These are phyloP conservation scores for Paracamarosporium sp. DNA, from an alignment of 2,329 filamentous ascomycete species.

Conservation along the genomic window DNA sequence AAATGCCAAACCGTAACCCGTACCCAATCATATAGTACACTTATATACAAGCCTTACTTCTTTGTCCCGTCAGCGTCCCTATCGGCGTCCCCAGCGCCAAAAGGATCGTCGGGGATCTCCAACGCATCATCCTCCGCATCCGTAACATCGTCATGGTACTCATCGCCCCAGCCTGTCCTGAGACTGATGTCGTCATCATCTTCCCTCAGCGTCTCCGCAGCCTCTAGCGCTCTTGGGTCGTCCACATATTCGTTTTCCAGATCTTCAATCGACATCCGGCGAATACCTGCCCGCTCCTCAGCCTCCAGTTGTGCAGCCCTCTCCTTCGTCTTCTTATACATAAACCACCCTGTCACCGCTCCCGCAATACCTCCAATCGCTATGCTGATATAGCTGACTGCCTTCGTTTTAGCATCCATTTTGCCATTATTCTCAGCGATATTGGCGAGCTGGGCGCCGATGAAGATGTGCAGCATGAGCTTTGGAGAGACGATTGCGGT, in stretches of 20 bases:
- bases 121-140: conserved; percentile 51
- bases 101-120: conserved; percentile 51
- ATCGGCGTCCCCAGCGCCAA: conserved; percentile 52
- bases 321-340: conserved; percentile 71
- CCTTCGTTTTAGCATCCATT: conserved; percentile 80
- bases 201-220: conserved; percentile 50
- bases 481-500: conserved; percentile 86
- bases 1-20: background rate
- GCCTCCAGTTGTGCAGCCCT: conserved; percentile 58
- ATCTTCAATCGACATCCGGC: conserved; percentile 39
- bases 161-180: conserved; percentile 56
- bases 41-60: conserved; percentile 6
- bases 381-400: conserved; percentile 85
- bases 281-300: conserved; percentile 50
- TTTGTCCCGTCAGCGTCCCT: conserved; percentile 27
- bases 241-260: conserved; percentile 52
- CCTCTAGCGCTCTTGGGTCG: conserved; percentile 52
- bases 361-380: conserved; percentile 74
- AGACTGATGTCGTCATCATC: conserved; percentile 60
- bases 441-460: conserved; percentile 81
- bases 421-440: conserved; percentile 83
- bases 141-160: conserved; percentile 52
- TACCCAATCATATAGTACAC: background rate
- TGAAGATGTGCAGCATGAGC: conserved; percentile 88
- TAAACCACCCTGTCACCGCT: conserved; percentile 77